phyloP scores from a whole-genome alignment of 257 asterid genomes.

The Echites panduratus region DNA sequence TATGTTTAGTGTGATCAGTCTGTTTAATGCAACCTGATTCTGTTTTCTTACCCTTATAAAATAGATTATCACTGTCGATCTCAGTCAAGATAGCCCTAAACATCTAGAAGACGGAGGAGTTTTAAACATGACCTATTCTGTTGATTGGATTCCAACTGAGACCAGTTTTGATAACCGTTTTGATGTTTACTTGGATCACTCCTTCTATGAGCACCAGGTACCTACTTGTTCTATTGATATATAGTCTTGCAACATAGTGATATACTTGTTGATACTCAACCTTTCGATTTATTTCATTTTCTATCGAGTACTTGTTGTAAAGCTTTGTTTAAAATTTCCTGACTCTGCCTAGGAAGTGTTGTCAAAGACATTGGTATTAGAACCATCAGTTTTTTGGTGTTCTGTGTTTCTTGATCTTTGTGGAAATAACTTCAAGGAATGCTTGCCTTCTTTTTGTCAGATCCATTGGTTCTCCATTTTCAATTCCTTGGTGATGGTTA shows the following conservation, averaged over 20 bases:
- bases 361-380: neutral
- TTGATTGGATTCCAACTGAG: slow-evolving; percentile 62
- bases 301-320: neutral
- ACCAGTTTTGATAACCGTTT: slow-evolving; percentile 59
- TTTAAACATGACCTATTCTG: slow-evolving; percentile 72
- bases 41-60: slow-evolving; percentile 5
- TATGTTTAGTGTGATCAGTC: neutral
- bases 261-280: neutral
- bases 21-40: neutral
- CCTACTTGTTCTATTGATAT: neutral
- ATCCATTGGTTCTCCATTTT: slow-evolving; percentile 82
- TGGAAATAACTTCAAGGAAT: slow-evolving; percentile 4
- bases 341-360: neutral
- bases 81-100: slow-evolving; percentile 60
- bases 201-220: slow-evolving; percentile 84
- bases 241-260: neutral
- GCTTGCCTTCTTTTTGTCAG: slow-evolving; percentile 34
- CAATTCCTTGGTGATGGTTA: slow-evolving; percentile 82
- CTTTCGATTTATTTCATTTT: neutral
- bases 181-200: slow-evolving; percentile 78
- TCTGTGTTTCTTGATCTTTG: neutral
- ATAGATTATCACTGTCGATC: slow-evolving; percentile 70
- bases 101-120: slow-evolving; percentile 55
- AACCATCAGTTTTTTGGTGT: neutral
- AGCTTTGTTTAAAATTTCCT: neutral